These are phyloP conservation scores for Pseudozyma tsukubaensis DNA, from an alignment of 1,284 basidiomycete genomes.

Conservation along the genomic window DNA sequence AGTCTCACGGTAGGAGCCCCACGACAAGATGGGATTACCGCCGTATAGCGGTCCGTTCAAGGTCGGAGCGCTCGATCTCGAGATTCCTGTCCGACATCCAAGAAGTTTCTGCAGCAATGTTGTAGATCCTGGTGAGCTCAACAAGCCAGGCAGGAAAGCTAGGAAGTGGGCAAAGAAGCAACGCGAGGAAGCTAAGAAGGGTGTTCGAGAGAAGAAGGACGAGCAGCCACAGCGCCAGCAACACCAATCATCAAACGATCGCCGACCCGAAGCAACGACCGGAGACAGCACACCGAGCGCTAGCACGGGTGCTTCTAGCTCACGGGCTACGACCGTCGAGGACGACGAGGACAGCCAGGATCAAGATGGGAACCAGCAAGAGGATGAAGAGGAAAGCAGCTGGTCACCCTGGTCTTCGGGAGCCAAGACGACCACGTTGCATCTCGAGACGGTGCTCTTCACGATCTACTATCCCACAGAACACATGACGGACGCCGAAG, in stretches of 20 bases:
- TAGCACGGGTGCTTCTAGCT: background rate
- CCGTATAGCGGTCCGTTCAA: slow-evolving; percentile 50
- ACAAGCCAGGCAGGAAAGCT: slow-evolving; percentile 24
- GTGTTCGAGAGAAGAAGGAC: slow-evolving; percentile 11
- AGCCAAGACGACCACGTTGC: slow-evolving; percentile 49
- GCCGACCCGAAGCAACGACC: slow-evolving; percentile 1
- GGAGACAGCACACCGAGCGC: background rate
- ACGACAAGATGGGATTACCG: slow-evolving; percentile 48
- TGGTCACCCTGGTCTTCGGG: slow-evolving; percentile 41
- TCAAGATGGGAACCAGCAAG: too few relatives aligned
- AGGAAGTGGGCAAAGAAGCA: slow-evolving; percentile 20
- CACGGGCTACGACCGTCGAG: too few relatives aligned
- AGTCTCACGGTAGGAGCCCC: too few relatives aligned
- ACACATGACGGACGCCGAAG: slow-evolving; percentile 16
- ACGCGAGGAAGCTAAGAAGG: slow-evolving; percentile 18
- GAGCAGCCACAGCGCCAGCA: slow-evolving; percentile 6
- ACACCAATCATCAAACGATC: background rate
- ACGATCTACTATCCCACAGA: slow-evolving; percentile 57
- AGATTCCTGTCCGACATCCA: slow-evolving; percentile 57
- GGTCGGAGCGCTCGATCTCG: slow-evolving; percentile 61
- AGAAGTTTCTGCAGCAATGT: slow-evolving; percentile 51
- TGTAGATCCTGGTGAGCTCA: slow-evolving; percentile 29
- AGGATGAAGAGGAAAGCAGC: slow-evolving; percentile 2
- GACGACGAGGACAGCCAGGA: slow-evolving; percentile 10
- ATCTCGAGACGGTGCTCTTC: slow-evolving; percentile 61